Conservation (phyloP, 2,329 filamentous ascomycete species). For the Thielaviopsis ethacetica region DNA sequence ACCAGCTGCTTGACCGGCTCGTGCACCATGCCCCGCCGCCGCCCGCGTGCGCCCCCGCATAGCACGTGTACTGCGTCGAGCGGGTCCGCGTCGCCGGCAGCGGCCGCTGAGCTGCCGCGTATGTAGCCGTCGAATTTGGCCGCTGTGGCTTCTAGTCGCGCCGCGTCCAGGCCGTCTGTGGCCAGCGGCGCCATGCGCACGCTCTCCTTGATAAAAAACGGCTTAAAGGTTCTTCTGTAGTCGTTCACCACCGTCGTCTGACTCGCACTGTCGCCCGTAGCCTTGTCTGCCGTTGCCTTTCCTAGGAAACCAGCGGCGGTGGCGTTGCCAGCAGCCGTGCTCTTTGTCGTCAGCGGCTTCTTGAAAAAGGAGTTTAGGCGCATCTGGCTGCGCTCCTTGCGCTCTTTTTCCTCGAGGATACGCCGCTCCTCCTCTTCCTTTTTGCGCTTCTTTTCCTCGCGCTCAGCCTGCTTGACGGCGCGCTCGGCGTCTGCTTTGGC, state of each 20-base stretch:
- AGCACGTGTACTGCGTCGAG: not conserved
- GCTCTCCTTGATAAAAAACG: conserved; percentile 63
- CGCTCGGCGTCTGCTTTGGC: conserved; percentile 26
- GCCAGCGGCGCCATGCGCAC: conserved; percentile 50
- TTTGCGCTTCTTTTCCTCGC: conserved; percentile 30
- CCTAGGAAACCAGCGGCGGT: conserved; percentile 3
- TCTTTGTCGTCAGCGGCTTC: conserved; percentile 24
- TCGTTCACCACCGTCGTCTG: conserved; percentile 24
- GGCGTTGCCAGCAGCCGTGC: conserved; percentile 20
- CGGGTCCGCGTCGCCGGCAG: conserved; percentile 21
- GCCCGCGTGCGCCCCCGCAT: not conserved
- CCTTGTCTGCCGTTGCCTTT: conserved; percentile 17
- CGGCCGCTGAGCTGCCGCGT: conserved; percentile 23
- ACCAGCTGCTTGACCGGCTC: conserved; percentile 46
- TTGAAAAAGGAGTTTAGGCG: conserved; percentile 32
- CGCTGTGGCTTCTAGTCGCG: conserved; percentile 35
- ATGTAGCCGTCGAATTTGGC: conserved; percentile 36
- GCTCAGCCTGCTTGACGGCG: conserved; percentile 25
- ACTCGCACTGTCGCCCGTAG: conserved; percentile 10
- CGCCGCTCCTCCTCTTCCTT: conserved; percentile 31
- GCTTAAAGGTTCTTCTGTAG: conserved; percentile 58
- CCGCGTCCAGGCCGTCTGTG: conserved; percentile 38
- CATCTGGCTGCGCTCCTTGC: conserved; percentile 31
- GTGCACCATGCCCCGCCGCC: conserved; percentile 29
- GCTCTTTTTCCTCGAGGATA: conserved; percentile 28